These are phyloP conservation scores for Ephemerocybe angulata DNA, from an alignment of 768 basidiomycete genomes.

Conservation along the genomic window DNA sequence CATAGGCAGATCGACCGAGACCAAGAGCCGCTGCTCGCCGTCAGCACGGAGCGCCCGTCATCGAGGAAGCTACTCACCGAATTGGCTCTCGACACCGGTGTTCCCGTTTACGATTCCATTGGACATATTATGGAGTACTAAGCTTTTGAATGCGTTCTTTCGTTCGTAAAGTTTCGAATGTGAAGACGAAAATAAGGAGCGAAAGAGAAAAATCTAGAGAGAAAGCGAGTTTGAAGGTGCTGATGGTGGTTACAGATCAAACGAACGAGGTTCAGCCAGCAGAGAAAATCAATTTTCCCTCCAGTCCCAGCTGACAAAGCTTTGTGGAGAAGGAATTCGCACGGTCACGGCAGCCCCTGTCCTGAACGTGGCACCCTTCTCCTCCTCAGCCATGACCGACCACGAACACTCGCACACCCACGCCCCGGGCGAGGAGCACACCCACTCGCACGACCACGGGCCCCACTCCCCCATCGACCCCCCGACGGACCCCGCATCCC, in stretches of 20 bases:
- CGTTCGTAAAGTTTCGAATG: not conserved
- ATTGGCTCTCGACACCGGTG: slow-evolving; percentile 69
- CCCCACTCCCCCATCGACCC: slow-evolving; percentile 42
- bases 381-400: slow-evolving; percentile 4
- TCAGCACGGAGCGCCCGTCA: slow-evolving; percentile 9
- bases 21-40: slow-evolving; percentile 62
- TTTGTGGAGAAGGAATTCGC: slow-evolving; percentile 7
- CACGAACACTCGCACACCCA: slow-evolving; percentile 53
- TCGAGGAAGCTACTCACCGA: slow-evolving; percentile 46
- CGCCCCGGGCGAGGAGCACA: slow-evolving; percentile 51
- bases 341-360: slow-evolving; percentile 15
- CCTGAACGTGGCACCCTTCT: slow-evolving; percentile 14
- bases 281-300: slow-evolving; percentile 12
- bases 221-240: slow-evolving; percentile 26
- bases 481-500: slow-evolving; percentile 65
- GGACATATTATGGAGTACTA: slow-evolving; percentile 58
- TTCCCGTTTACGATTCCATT: slow-evolving; percentile 86
- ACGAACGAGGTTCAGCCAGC: slow-evolving; percentile 9
- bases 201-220: slow-evolving; percentile 18
- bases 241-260: slow-evolving; percentile 23
- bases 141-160: not conserved
- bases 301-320: not conserved
- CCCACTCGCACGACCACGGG: slow-evolving; percentile 47
- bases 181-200: slow-evolving; percentile 14
- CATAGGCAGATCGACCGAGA: slow-evolving; percentile 79